phyloP scores from a whole-genome alignment of 169 alveolate species.

The Theileria orientalis region DNA sequence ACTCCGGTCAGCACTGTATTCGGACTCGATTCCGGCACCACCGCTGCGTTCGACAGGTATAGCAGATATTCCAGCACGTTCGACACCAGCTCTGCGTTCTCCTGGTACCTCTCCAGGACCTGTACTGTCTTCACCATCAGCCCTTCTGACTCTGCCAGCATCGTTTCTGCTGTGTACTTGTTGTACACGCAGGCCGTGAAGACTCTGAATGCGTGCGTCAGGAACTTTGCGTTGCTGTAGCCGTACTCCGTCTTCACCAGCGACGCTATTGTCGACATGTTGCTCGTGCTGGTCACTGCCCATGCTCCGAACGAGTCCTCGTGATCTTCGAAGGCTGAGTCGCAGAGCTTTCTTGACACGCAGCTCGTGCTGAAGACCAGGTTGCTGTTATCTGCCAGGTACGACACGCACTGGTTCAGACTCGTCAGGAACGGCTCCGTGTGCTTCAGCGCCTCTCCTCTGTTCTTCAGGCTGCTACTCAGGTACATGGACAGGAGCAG shows the following conservation, averaged over 20 bases:
- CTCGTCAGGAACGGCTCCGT: constrained; percentile 85
- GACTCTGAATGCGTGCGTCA: constrained; percentile 77
- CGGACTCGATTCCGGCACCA: constrained; percentile 2
- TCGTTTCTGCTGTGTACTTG: constrained; percentile 70
- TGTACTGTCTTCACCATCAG: constrained; percentile 40
- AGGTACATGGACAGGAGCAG: constrained; percentile 83
- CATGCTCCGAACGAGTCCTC: constrained; percentile 90
- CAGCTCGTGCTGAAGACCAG: constrained; percentile 68
- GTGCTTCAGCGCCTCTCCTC: constrained; percentile 84
- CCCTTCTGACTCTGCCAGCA: constrained; percentile 41
- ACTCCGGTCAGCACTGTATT: not conserved
- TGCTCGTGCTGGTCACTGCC: constrained; percentile 87
- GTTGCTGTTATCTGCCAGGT: constrained; percentile 76
- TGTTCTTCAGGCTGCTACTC: constrained; percentile 85
- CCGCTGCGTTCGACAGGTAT: constrained; percentile 44
- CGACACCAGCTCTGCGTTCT: constrained; percentile 36
- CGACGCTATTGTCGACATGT: constrained; percentile 77
- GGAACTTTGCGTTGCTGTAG: constrained; percentile 68
- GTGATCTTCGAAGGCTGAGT: constrained; percentile 76
- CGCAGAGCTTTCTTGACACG: constrained; percentile 72
- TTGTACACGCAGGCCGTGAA: constrained; percentile 80
- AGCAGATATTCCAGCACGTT: constrained; percentile 42
- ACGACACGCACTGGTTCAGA: constrained; percentile 72
- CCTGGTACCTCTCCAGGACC: constrained; percentile 56
- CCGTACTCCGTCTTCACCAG: constrained; percentile 76